Evolutionary conservation across 2,329 filamentous ascomycete genomes (phyloP).

Genomic region (Fusarium sp.): DNA sequence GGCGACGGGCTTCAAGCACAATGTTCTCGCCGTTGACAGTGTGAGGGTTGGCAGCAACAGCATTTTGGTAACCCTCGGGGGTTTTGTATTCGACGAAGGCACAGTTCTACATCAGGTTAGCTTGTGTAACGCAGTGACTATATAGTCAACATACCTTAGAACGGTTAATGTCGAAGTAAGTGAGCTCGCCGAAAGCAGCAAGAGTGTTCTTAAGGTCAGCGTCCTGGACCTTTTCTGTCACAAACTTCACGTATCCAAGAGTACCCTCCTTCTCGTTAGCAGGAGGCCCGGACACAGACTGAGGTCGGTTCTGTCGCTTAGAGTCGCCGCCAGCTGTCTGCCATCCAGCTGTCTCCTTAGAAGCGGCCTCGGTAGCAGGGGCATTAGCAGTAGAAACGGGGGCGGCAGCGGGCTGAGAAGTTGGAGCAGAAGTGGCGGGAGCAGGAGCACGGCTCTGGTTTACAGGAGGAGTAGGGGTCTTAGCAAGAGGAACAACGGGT

Average conservation of each 20-base stretch:
- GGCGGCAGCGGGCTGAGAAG: slow-evolving; percentile 53
- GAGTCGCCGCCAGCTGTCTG: slow-evolving; percentile 87
- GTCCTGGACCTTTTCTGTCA: slow-evolving; percentile 86
- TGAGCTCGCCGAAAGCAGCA: slow-evolving; percentile 76
- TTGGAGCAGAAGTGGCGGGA: slow-evolving; percentile 54
- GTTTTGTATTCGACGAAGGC: slow-evolving; percentile 95
- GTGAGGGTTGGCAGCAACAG: slow-evolving; percentile 86
- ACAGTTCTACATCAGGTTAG: slow-evolving; percentile 75
- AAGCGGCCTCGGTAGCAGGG: slow-evolving; percentile 54
- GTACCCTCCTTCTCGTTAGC: slow-evolving; percentile 78
- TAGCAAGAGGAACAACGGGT: slow-evolving; percentile 66
- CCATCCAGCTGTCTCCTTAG: slow-evolving; percentile 73
- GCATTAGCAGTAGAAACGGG: slow-evolving; percentile 52
- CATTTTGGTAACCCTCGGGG: slow-evolving; percentile 82
- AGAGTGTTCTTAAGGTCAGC: slow-evolving; percentile 78
- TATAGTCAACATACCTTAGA: slow-evolving; percentile 74
- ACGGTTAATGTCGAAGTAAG: slow-evolving; percentile 82
- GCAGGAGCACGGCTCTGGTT: slow-evolving; percentile 64
- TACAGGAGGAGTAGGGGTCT: slow-evolving; percentile 66
- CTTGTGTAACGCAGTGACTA: background rate
- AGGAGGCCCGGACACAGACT: slow-evolving; percentile 69
- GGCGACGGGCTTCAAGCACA: slow-evolving; percentile 87
- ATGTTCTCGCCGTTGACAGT: slow-evolving; percentile 85
- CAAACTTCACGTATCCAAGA: slow-evolving; percentile 94
- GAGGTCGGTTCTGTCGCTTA: slow-evolving; percentile 83